phyloP scores from a whole-genome alignment of 345 rosid genomes.

The Pistacia integerrima region DNA sequence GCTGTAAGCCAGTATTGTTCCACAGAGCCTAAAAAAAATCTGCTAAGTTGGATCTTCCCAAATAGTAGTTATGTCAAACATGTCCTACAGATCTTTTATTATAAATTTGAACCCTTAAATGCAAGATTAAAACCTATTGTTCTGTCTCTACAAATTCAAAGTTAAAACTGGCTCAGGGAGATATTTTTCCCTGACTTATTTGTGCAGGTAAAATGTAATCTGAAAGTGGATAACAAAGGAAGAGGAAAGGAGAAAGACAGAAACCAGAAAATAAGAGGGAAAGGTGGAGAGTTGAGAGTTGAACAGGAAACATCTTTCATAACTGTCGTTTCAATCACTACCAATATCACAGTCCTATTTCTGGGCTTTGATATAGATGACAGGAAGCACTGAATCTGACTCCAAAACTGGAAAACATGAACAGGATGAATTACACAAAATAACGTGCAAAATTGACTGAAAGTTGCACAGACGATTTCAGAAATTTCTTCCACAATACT shows the following conservation, averaged over 20 bases:
- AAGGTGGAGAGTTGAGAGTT: neutral
- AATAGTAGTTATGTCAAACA: neutral
- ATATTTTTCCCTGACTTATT: no score
- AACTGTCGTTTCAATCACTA: neutral
- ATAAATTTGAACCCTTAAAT: neutral
- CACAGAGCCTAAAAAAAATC: no score
- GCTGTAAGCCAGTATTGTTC: neutral
- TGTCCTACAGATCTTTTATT: neutral
- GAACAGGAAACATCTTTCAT: neutral
- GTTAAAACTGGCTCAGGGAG: neutral
- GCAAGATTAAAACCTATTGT: neutral
- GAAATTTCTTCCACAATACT: neutral
- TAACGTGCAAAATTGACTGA: neutral
- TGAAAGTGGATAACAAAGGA: conserved; percentile 1
- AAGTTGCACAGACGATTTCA: neutral
- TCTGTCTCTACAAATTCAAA: neutral
- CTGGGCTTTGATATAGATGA: neutral
- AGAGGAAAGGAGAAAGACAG: neutral
- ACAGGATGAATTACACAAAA: neutral
- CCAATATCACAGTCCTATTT: neutral
- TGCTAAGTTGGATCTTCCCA: no score
- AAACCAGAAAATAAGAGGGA: neutral
- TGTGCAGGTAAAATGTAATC: no score
- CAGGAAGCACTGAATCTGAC: neutral
- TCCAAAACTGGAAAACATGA: neutral